Base-by-base conservation (phyloP, 345 rosid species). In the Chamaenerion angustifolium region DNA sequence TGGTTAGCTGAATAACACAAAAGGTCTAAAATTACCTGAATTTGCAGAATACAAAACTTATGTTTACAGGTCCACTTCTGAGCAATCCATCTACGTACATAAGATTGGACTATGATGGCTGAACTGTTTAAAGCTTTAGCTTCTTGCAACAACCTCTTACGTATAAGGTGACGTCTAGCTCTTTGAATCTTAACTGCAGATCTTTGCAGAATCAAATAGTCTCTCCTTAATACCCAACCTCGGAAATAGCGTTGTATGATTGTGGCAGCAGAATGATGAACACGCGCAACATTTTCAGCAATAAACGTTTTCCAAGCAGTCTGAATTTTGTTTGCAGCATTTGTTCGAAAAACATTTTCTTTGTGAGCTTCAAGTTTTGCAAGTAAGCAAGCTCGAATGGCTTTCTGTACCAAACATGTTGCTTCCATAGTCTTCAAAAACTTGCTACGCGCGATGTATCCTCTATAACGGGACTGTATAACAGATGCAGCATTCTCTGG, bases 391-490 rank as follows among this genome's bases (percentile, higher is more conserved):
- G 70, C 71, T 55, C 72, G 73, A 31, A 66, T 58, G 43, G 70
- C 70, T 61, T 56, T 73, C 69, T 83, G 85, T 74, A 88, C 51
- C 64, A 69, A 61, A 35, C 48, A 51, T 56, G 74, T 57, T 16
- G 74, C 80, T 59, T 60, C 58, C 62, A 25, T 66, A 31, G 40
- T 62, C 82, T 82, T 82, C 64, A 66, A 55, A 66, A 64, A 81
- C 16, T 64, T 70, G 18, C 16, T 56, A 56, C 61, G 77, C 19
- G 61, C 82, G 18, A 52, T 44, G 46, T 61, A 68, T 57, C 74
- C 64, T 69, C 89, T 78, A 45, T 73, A 63, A 48, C 61, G 67
- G 18, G 83, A 70, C 70, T 88, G 95, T 65, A 89, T 82, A 59
- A 69, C 64, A 59, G 31, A 60, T 59, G 83, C 87, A 16, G 93